Evolutionary conservation across 2,329 filamentous ascomycete genomes (phyloP).

Genomic region (Dothideomycetidae sp.): DNA sequence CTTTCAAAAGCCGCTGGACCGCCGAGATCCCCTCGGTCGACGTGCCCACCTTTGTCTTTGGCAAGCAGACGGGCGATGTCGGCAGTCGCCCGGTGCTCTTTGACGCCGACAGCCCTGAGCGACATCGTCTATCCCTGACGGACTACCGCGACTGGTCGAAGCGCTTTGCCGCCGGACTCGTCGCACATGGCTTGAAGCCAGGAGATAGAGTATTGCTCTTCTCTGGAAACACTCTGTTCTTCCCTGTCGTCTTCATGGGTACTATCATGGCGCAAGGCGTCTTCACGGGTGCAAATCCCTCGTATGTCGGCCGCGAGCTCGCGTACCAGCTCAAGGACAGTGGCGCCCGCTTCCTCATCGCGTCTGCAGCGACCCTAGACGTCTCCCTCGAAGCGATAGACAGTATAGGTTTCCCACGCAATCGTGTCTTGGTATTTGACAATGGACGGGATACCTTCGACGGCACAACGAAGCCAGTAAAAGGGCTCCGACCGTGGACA

Average conservation of each 20-base stretch:
- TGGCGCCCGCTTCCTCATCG: conserved; percentile 51
- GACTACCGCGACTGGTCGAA: conserved; percentile 58
- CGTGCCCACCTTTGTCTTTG: conserved; percentile 35
- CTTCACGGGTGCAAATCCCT: conserved; percentile 63
- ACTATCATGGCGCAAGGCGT: conserved; percentile 64
- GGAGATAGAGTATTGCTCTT: conserved; percentile 63
- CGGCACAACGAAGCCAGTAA: conserved; percentile 18
- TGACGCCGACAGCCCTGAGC: conserved; percentile 53
- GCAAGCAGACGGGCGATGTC: conserved; percentile 10
- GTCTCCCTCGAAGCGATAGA: conserved; percentile 53
- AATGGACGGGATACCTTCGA: conserved; percentile 34
- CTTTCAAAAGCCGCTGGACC: conserved; percentile 37
- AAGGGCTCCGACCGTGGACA: conserved; percentile 48
- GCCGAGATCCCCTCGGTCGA: conserved; percentile 33
- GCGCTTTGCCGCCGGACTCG: conserved; percentile 51
- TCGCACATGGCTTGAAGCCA: conserved; percentile 48
- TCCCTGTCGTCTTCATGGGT: conserved; percentile 55
- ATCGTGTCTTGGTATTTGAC: conserved; percentile 53
- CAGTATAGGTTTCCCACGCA: conserved; percentile 39
- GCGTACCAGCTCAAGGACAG: conserved; percentile 63
- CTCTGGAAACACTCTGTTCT: conserved; percentile 59
- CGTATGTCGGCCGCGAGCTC: conserved; percentile 55
- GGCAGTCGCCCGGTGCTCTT: conserved; percentile 37
- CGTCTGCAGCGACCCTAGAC: conserved; percentile 44
- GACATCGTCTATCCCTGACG: conserved; percentile 48